Evolutionary conservation across 2,329 filamentous ascomycete species (phyloP).

Genomic region (Colletotrichum abscissum): DNA sequence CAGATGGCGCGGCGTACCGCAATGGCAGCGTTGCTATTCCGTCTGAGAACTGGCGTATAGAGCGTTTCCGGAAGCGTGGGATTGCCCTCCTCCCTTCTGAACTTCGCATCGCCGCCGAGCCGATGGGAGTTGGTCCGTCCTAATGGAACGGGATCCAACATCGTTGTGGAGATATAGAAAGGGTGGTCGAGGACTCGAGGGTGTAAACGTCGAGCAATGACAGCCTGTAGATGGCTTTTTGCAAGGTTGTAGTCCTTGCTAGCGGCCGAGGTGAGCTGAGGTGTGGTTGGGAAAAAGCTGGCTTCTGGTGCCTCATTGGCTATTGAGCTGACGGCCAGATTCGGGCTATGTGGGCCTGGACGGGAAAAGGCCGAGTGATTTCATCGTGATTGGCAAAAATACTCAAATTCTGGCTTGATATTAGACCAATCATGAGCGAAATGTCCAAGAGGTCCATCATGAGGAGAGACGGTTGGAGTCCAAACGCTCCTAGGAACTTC

Average conservation of each 20-base stretch:
- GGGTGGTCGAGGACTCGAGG: conserved; percentile 42
- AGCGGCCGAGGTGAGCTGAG: conserved; percentile 47
- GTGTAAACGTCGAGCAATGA: conserved; percentile 45
- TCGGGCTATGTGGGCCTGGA: conserved; percentile 19
- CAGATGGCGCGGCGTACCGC: conserved; percentile 25
- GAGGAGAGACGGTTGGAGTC: conserved; percentile 19
- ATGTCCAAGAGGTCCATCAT: background rate
- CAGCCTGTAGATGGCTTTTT: conserved; percentile 45
- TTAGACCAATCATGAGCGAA: conserved; percentile 22
- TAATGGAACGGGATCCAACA: conserved; percentile 24
- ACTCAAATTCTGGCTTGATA: conserved; percentile 5
- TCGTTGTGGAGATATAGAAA: conserved; percentile 11
- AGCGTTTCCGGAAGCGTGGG: conserved; percentile 25
- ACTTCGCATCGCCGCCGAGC: conserved; percentile 26
- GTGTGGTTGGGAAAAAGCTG: conserved; percentile 45
- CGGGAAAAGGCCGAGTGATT: conserved; percentile 12
- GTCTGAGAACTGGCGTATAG: conserved; percentile 10
- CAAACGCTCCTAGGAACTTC: conserved; percentile 1
- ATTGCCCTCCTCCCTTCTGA: conserved; percentile 11
- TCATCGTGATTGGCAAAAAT: conserved; percentile 35
- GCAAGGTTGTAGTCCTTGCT: conserved; percentile 40
- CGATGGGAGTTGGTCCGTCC: conserved; percentile 13
- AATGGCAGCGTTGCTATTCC: conserved; percentile 11
- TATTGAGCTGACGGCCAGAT: conserved; percentile 34
- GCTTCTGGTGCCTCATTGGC: conserved; percentile 46